A percentile compares a stretch with the other conserved stretches of the same genome.
These are phyloP conservation scores for Chaetomium fimeti DNA, from an alignment of 495 filamentous ascomycete genomes.

Conservation along the genomic window DNA sequence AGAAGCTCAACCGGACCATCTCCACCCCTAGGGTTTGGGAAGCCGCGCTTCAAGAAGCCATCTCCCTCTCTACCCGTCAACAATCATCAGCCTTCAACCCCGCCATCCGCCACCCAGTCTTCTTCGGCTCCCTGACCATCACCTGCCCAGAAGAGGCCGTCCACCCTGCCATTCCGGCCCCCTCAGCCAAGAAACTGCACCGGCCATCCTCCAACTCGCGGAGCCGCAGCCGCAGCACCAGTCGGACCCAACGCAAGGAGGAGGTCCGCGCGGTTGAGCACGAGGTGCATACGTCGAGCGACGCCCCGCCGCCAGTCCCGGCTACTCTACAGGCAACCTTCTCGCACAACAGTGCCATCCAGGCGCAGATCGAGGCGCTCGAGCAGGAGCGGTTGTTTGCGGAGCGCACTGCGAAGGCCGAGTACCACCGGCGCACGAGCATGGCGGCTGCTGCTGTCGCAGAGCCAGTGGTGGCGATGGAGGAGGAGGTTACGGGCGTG, in stretches of 20 bases:
- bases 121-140: constrained; percentile 40
- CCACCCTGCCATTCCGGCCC: constrained; percentile 35
- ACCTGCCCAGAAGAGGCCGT: constrained; percentile 31
- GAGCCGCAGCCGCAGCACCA: constrained; percentile 22
- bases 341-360: constrained; percentile 21
- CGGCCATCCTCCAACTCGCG: constrained; percentile 8
- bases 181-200: constrained; percentile 29
- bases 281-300: constrained; percentile 14
- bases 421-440: constrained; percentile 24
- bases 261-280: constrained; percentile 7
- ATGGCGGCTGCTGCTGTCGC: not conserved
- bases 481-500: constrained; percentile 7
- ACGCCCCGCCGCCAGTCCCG: constrained; percentile 11
- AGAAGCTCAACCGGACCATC: constrained; percentile 6
- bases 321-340: not conserved
- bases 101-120: constrained; percentile 42
- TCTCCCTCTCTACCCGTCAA: constrained; percentile 25
- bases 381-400: constrained; percentile 39
- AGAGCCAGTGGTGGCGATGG: not conserved
- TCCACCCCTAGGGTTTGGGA: too few species aligned
- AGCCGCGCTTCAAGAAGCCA: constrained; percentile 39
- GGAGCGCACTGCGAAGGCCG: constrained; percentile 25
- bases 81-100: constrained; percentile 27
- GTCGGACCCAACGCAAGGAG: constrained; percentile 15
- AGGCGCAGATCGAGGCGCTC: constrained; percentile 39